phyloP scores from a whole-genome alignment of 2,329 filamentous ascomycete species.

The Dryadomyces quercivorus region DNA sequence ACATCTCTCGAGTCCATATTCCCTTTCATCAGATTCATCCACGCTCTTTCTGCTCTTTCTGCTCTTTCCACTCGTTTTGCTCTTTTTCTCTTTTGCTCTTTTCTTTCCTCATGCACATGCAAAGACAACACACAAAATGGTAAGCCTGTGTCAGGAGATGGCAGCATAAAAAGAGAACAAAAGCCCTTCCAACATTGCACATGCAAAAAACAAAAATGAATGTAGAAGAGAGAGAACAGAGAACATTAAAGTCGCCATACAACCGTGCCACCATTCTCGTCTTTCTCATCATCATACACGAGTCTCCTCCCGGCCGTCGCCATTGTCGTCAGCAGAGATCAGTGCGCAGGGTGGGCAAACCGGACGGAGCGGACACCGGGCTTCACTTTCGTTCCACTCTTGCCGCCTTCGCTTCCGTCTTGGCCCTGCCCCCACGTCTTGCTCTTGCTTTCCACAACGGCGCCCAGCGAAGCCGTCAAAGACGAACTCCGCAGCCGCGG shows the following conservation, averaged over 20 bases:
- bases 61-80: too few species aligned
- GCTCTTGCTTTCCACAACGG: slow-evolving; percentile 9
- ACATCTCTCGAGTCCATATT: too few species aligned
- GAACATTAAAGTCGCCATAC: neutral
- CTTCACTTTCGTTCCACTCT: neutral
- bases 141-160: too few species aligned
- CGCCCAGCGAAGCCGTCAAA: slow-evolving; percentile 16
- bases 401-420: neutral
- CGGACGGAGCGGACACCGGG: neutral
- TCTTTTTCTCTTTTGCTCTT: too few species aligned
- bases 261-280: neutral
- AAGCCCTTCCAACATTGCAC: neutral
- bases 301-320: neutral
- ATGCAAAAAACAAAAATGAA: neutral
- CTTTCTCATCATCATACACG: slow-evolving; percentile 8
- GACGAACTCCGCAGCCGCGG: slow-evolving; percentile 14
- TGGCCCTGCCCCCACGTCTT: slow-evolving; percentile 4
- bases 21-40: too few species aligned
- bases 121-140: too few species aligned
- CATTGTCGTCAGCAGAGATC: slow-evolving; percentile 7
- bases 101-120: too few species aligned
- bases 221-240: neutral
- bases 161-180: neutral
- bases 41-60: too few species aligned
- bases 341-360: neutral